phyloP scores from a whole-genome alignment of 2,329 filamentous ascomycete genomes.

The Magnaporthales sp. region DNA sequence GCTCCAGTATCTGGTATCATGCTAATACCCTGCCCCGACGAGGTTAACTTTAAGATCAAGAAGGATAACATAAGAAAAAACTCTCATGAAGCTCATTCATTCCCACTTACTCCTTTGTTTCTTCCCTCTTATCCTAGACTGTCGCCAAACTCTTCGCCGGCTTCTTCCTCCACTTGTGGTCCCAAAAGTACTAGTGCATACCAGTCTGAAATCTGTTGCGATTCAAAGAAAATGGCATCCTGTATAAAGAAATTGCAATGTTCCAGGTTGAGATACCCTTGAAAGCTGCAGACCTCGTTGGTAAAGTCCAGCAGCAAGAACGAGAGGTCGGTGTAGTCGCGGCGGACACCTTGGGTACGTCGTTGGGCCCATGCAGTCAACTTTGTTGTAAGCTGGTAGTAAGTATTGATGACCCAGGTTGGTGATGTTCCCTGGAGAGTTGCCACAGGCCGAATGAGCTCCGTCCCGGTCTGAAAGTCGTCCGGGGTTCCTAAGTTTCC shows the following conservation, averaged over 20 bases:
- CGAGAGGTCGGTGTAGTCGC: conserved; percentile 10
- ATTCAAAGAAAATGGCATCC: too few species aligned
- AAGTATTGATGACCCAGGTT: conserved; percentile 8
- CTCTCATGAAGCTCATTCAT: too few species aligned
- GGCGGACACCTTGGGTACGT: background rate
- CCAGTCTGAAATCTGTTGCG: too few species aligned
- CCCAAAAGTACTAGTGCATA: too few species aligned
- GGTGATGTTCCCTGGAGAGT: conserved; percentile 6
- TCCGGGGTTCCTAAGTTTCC: conserved; percentile 10
- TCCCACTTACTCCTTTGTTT: too few species aligned
- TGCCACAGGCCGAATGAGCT: conserved; percentile 7
- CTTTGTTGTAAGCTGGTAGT: conserved; percentile 10
- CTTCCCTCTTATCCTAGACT: too few species aligned
- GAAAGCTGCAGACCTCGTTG: conserved; percentile 5
- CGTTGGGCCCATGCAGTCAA: conserved; percentile 8
- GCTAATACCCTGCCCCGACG: too few species aligned
- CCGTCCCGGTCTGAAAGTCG: conserved; percentile 7
- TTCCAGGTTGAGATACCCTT: conserved; percentile 1
- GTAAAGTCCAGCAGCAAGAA: conserved; percentile 8
- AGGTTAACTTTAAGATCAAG: too few species aligned
- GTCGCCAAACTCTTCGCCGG: too few species aligned
- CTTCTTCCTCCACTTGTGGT: too few species aligned
- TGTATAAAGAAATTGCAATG: conserved; percentile 1
- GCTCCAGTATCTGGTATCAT: too few species aligned
- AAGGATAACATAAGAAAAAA: too few species aligned